Evolutionary conservation across 2,329 filamentous ascomycete species (phyloP).

Genomic region (Epichloe scottii): DNA sequence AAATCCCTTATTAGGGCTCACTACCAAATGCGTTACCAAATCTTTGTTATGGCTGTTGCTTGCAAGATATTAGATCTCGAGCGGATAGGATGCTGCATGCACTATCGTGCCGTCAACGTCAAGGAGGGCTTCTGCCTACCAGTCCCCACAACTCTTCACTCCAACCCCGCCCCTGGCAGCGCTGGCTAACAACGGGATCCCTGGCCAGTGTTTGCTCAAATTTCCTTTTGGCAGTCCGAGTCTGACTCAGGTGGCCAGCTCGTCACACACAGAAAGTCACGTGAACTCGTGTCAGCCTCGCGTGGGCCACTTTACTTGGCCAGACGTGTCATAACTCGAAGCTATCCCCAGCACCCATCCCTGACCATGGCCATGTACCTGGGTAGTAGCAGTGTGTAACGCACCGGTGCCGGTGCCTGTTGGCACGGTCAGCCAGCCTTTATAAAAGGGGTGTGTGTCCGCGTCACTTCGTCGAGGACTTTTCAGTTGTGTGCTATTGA

Average conservation of each 20-base stretch:
- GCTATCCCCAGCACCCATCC: conserved; percentile 2
- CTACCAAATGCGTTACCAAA: too few relatives aligned
- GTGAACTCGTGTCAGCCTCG: conserved; percentile 1
- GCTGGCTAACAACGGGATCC: background rate
- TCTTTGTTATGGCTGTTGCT: background rate
- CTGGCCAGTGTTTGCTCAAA: background rate
- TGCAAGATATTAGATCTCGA: background rate
- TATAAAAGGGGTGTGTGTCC: conserved; percentile 1
- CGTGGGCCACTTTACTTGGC: background rate
- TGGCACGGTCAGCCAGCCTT: background rate
- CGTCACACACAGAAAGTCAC: background rate
- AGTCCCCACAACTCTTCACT: background rate
- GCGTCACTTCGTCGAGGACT: background rate
- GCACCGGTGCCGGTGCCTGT: background rate
- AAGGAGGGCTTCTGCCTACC: background rate
- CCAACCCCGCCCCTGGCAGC: background rate
- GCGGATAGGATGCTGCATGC: conserved; percentile 5
- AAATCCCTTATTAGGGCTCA: background rate
- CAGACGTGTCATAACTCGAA: conserved; percentile 8
- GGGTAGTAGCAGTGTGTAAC: background rate
- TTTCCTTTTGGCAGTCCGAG: background rate
- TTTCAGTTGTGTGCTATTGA: background rate
- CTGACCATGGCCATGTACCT: background rate
- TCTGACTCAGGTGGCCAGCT: background rate
- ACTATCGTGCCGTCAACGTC: conserved; percentile 9